These are phyloP conservation scores for Draba incana DNA, from an alignment of 345 rosid genomes.

Conservation along the genomic window DNA sequence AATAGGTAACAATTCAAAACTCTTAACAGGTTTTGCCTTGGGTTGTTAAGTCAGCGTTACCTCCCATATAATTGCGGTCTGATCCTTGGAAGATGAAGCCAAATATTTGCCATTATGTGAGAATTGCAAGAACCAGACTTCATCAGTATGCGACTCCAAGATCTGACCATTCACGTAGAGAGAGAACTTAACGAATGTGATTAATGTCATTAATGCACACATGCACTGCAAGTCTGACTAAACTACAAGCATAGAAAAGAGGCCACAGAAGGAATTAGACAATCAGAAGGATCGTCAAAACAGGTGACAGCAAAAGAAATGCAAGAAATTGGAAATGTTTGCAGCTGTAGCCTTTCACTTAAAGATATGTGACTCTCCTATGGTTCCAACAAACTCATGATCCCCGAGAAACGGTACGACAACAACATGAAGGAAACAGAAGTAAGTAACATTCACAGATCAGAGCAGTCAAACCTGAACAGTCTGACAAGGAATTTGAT, in stretches of 20 bases:
- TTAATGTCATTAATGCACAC: conserved; percentile 37
- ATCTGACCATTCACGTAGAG: conserved; percentile 54
- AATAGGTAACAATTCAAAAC: conserved; percentile 18
- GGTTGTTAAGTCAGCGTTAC: conserved; percentile 41
- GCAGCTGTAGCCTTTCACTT: conserved; percentile 24
- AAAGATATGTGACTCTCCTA: conserved; percentile 21
- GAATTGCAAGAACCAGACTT: conserved; percentile 81
- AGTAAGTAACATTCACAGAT: conserved; percentile 20
- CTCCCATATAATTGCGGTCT: conserved; percentile 69
- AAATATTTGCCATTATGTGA: conserved; percentile 70
- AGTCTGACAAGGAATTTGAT: conserved; percentile 68
- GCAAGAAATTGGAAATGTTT: conserved; percentile 10
- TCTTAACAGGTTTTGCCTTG: neutral
- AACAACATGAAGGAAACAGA: conserved; percentile 11
- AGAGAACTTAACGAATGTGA: conserved; percentile 38
- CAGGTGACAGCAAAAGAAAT: conserved; percentile 4
- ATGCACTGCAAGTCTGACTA: conserved; percentile 38
- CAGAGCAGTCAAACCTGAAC: conserved; percentile 57
- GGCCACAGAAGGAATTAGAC: conserved; percentile 26
- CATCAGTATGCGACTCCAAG: conserved; percentile 65
- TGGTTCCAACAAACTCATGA: conserved; percentile 10
- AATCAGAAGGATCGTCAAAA: conserved; percentile 2
- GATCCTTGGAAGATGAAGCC: conserved; percentile 74
- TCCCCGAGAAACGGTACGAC: conserved; percentile 21
- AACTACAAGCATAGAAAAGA: conserved; percentile 37